Evolutionary conservation across 2,329 filamentous ascomycete genomes (phyloP), one percentile per base, ranked within the genome.

Genomic region (Atkinsonella texensis): DNA sequence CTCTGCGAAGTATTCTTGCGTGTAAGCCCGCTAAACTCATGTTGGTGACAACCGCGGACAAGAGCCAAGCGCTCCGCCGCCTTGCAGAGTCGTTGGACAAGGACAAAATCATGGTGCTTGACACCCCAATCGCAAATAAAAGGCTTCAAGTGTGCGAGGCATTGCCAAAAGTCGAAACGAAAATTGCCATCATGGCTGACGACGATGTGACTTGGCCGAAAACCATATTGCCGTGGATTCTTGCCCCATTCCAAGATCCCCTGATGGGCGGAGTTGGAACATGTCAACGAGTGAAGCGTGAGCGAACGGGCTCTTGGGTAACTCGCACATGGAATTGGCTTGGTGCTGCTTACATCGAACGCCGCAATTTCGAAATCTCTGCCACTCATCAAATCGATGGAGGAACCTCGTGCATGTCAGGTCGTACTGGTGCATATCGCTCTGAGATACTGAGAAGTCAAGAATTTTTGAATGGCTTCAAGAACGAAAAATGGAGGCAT

Each of bases 361-460:
- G 91, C 53, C 84, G 91, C 55, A 97, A 96, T 70, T 97, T 96
- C 65, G 91, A 97, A 68, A 95, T 94, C 64, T 94, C 90, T 46
- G 90, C 91, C 33, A 96, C 90, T 51, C 91, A 94, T 66, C 87
- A 91, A 70, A 85, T 96, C 49, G 91, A 97, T 65, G 91, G 91
- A 53, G 91, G 91, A 41, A 85, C 94, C n/a, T 94, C 91, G 11
- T 97, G 91, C 73, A 88, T 97, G 74, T 96, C 91, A 46, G 91
- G 91, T 53, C 84, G 91, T 43, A 96, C 90, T 15, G 90, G 91
- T 50, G 90, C 89, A 44, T 96, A 97, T 70, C 85, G 89, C 46
- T 89, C 88, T 10, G 81, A 86, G 63, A 96, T 97, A 56, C 74
- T 97, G 28, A 83, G 88, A 60, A 88, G 90, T 65, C 81, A 85